These are phyloP conservation scores for Primulina tabacum DNA, from an alignment of 257 asterid species.

Conservation along the genomic window DNA sequence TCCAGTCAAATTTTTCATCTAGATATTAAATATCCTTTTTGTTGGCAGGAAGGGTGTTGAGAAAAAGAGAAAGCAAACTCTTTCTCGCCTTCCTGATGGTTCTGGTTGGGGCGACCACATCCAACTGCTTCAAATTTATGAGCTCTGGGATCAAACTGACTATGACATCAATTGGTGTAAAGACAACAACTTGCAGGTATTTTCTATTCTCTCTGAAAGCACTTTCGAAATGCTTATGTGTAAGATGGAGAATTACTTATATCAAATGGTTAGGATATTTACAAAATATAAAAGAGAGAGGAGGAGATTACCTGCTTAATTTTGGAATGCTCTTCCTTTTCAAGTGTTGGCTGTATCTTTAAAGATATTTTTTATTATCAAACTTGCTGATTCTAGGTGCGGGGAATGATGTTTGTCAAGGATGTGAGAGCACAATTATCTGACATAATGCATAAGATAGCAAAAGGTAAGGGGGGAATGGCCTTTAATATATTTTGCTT, in stretches of 20 bases:
- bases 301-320: slow-evolving; percentile 7
- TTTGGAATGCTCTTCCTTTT: slow-evolving; percentile 12
- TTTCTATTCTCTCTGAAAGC: background rate
- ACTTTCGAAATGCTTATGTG: background rate
- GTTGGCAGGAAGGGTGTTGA: slow-evolving; percentile 51
- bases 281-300: slow-evolving; percentile 4
- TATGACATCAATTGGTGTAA: slow-evolving; percentile 71
- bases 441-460: slow-evolving; percentile 87
- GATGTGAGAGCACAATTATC: slow-evolving; percentile 82
- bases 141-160: slow-evolving; percentile 80
- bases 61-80: slow-evolving; percentile 75
- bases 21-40: slow-evolving; percentile 2
- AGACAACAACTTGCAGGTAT: slow-evolving; percentile 83
- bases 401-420: slow-evolving; percentile 88
- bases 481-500: background rate
- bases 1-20: slow-evolving; percentile 17
- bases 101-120: slow-evolving; percentile 95
- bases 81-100: slow-evolving; percentile 89
- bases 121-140: slow-evolving; percentile 85
- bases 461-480: slow-evolving; percentile 51
- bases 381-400: slow-evolving; percentile 59
- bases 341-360: slow-evolving; percentile 1
- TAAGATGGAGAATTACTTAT: background rate
- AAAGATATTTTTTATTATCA: slow-evolving; percentile 4
- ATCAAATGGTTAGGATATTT: slow-evolving; percentile 12